Conservation (phyloP, 306 rosid genomes). For the Hippophae rhamnoides region DNA sequence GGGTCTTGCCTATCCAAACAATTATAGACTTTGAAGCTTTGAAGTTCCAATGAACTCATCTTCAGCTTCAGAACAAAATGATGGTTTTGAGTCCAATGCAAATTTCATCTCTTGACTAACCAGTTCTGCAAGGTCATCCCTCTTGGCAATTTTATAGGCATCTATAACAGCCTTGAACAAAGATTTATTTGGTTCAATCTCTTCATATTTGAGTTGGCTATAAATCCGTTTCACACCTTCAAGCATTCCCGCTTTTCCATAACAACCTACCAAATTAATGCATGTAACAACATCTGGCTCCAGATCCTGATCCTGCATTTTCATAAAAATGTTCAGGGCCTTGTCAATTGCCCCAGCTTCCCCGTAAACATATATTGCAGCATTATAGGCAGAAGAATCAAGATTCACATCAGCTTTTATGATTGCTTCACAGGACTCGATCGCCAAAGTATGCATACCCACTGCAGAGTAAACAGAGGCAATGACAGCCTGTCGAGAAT, state of each 20-base stretch:
- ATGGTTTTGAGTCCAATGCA: conserved; percentile 18
- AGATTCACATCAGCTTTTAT: conserved; percentile 44
- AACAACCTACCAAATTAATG: conserved; percentile 54
- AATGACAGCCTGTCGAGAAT: conserved; percentile 53
- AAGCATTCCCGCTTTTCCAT: conserved; percentile 78
- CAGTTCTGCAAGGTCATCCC: conserved; percentile 53
- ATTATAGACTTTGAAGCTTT: conserved; percentile 16
- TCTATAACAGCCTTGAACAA: conserved; percentile 58
- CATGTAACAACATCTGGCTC: conserved; percentile 63
- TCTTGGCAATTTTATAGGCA: conserved; percentile 51
- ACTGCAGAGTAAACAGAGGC: conserved; percentile 55
- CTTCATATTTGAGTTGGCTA: conserved; percentile 51
- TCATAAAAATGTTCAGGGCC: conserved; percentile 68
- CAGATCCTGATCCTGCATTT: conserved; percentile 60
- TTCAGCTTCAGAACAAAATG: conserved; percentile 22
- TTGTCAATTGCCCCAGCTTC: conserved; percentile 50
- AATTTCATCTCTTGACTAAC: conserved; percentile 53
- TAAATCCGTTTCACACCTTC: conserved; percentile 75
- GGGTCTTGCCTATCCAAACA: conserved; percentile 6
- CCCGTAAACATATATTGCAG: conserved; percentile 59
- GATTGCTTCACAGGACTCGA: conserved; percentile 42
- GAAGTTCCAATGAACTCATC: conserved; percentile 23
- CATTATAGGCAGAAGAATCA: conserved; percentile 54
- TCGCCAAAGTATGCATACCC: conserved; percentile 72
- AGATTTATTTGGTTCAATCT: conserved; percentile 45